These are phyloP conservation scores for Trichopus zeylanicus DNA, from an alignment of 116 monocot genomes.

Conservation along the genomic window DNA sequence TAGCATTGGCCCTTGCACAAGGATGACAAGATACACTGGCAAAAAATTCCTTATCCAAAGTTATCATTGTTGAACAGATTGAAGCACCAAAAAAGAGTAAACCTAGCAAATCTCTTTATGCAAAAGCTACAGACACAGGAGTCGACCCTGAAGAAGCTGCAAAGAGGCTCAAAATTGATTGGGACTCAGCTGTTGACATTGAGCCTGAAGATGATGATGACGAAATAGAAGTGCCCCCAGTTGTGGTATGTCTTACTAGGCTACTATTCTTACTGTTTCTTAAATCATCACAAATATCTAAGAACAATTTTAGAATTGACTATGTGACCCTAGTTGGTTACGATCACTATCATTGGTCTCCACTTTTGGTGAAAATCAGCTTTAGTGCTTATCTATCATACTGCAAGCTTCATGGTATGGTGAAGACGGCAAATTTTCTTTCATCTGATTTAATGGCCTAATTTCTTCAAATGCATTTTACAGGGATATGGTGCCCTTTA, in stretches of 20 bases:
- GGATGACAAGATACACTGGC: background rate
- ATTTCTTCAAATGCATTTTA: slow-evolving; percentile 6
- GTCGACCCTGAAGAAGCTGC: slow-evolving; percentile 69
- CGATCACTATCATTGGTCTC: background rate
- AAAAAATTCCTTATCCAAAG: background rate
- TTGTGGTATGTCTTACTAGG: slow-evolving; percentile 36
- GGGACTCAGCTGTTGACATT: slow-evolving; percentile 86
- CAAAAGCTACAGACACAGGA: slow-evolving; percentile 87
- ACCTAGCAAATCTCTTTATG: slow-evolving; percentile 66
- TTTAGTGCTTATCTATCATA: background rate
- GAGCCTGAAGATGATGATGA: slow-evolving; percentile 45
- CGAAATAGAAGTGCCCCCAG: slow-evolving; percentile 65
- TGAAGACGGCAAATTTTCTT: background rate
- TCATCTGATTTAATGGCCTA: background rate
- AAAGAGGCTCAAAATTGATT: slow-evolving; percentile 80
- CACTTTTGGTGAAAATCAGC: no score
- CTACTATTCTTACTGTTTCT: background rate
- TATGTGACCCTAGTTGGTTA: no score
- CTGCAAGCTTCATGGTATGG: background rate
- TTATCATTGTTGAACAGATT: slow-evolving; percentile 23
- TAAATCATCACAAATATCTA: background rate
- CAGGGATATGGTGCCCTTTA: slow-evolving; percentile 90
- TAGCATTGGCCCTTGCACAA: background rate
- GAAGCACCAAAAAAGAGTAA: slow-evolving; percentile 49
- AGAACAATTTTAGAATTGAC: background rate